phyloP scores from a whole-genome alignment of 2,329 filamentous ascomycete genomes.

The Bretziella fagacearum region DNA sequence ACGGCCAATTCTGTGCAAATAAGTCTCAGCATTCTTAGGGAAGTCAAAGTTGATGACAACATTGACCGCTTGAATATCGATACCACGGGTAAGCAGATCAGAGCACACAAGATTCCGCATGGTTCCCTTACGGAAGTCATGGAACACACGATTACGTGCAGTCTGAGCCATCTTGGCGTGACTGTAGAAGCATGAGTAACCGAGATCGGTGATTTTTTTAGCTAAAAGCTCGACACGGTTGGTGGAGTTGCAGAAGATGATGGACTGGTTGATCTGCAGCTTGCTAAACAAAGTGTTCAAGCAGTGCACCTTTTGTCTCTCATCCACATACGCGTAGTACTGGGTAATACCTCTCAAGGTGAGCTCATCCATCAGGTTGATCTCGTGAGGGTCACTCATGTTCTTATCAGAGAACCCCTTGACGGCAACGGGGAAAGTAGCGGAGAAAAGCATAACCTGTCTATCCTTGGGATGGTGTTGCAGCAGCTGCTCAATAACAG shows the following conservation, averaged over 20 bases:
- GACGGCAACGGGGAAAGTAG: conserved; percentile 91
- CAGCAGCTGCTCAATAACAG: conserved; percentile 88
- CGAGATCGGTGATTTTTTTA: conserved; percentile 98
- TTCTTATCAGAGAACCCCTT: conserved; percentile 98
- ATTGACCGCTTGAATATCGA: conserved; percentile 98
- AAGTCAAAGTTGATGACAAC: conserved; percentile 99
- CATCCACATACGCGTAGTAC: conserved; percentile 98
- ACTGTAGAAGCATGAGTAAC: conserved; percentile 98
- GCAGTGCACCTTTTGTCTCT: conserved; percentile 98
- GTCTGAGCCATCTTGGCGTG: conserved; percentile 97
- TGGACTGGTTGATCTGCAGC: conserved; percentile 98
- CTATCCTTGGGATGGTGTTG: conserved; percentile 93
- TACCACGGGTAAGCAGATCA: conserved; percentile 91
- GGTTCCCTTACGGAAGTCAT: conserved; percentile 95
- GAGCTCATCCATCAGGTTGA: conserved; percentile 98
- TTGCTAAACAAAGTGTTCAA: conserved; percentile 98
- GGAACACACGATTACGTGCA: conserved; percentile 94
- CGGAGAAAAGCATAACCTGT: conserved; percentile 98
- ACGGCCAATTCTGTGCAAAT: conserved; percentile 93
- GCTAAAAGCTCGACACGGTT: conserved; percentile 94
- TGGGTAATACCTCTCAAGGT: conserved; percentile 96
- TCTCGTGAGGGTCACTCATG: conserved; percentile 91
- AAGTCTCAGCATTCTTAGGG: conserved; percentile 97
- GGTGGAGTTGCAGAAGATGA: conserved; percentile 99
- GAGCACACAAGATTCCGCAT: conserved; percentile 98